Base-by-base conservation (phyloP, 2,329 filamentous ascomycete genomes). In the Moelleriella libera region DNA sequence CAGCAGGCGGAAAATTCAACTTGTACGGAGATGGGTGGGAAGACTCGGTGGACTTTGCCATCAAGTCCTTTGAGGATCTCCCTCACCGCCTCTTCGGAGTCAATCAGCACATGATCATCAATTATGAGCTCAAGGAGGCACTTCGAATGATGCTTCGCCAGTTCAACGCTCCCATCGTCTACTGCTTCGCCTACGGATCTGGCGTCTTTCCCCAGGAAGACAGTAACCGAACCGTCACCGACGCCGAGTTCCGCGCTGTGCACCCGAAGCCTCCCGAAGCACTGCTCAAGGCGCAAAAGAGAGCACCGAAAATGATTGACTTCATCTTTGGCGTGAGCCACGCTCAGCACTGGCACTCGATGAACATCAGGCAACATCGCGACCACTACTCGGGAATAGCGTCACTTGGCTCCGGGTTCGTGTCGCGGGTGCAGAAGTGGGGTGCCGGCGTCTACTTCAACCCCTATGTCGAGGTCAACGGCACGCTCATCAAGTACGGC, bases 391-490 rank as follows among this genome's bases (percentile, higher is more conserved):
- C 90, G 1, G 82, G 77, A 9, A 70, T 98, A 21, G 86, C 85
- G 1, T 83, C 80, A 11, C 67, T 96, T 21, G 90, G 90, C 1
- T 97, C 89, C 1, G 89, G 81, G 31, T 75, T 86, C 4, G 86
- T 97, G 14, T 88, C 87, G 11, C 75, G 80, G 47, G 81, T 96
- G 21, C 90, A 98, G 64, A 87, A 97, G 58, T 86, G 85, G 69
- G 92, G 92, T 41, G 92, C 92, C 0, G 94, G 92, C 6, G 88
- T 96, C 40, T 98, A 98, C 67, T 98, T 96, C 69, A 95, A 98
- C 58, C 89, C 92, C 0, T 96, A 90, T 62, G 80, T 98, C 45
- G 90, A 85, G 2, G 82, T 97, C 51, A 95, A 97, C 58, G 94
- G 92, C 41, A 94, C 88, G 51, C 74, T 97, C 58, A 92, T 98